Evolutionary conservation across 2,329 filamentous ascomycete species (phyloP), one percentile per base, ranked within the genome.

Genomic region (Fusarium musae): DNA sequence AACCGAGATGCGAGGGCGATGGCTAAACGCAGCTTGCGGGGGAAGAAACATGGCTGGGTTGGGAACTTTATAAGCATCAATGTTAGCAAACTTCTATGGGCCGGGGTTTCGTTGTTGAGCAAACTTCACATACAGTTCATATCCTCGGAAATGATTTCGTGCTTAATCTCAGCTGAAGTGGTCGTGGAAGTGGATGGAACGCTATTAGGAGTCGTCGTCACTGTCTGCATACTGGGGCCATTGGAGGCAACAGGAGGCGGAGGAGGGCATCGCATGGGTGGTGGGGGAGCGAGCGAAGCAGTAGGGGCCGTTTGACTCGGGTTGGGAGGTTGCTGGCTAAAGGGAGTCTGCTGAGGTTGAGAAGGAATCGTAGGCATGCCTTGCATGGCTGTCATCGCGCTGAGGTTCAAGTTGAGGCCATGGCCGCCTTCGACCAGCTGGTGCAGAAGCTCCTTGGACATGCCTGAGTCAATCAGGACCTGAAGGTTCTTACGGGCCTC

Each of bases 401-500:
- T 56, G 47, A 74, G 58, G 32, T 43, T 68, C 46, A 78, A 78
- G 34, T 63, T 79, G 58, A 79, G 81, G 73, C 81, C 79, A 69
- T 80, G 79, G 73, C 80, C 80, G 57, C 81, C 79, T 61, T 83
- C 82, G 61, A 84, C 82, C 79, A 80, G 82, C 77, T 83, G 82
- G 64, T 84, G 82, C 34, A 84, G 80, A 44, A 82, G 75, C 63
- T 85, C 84, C 74, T 82, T 83, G 58, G 84, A 85, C 15, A 85
- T 75, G 49, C 84, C 84, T 21, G 83, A 84, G 67, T 85, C 84
- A 71, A 85, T 85, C 71, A 85, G 77, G 50, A 82, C 82, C 78
- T 85, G 83, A 11, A 85, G 80, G 64, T 85, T 85, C 75, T 84
- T 84, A 50, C 84, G 79, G 49, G 84, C 84, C 77, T 85, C 84